Evolutionary conservation across 805 yeast genomes (phyloP).

Genomic region (Wickerhamiella allomyrinae): DNA sequence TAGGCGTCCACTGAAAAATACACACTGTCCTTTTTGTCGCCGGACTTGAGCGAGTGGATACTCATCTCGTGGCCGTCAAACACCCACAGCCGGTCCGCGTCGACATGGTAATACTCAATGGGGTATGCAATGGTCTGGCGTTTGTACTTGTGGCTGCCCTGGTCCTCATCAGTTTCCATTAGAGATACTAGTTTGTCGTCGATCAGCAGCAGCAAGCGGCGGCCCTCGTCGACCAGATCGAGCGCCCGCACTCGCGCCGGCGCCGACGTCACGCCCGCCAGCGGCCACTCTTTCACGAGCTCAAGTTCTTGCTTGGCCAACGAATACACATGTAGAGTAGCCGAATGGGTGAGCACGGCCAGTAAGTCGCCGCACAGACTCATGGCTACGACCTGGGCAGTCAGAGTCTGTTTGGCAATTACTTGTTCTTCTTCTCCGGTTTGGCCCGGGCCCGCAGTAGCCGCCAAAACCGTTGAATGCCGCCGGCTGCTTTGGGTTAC

Average conservation of each 20-base stretch:
- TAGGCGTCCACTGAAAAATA: conserved; percentile 30
- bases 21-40: not conserved
- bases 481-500: conserved; percentile 11
- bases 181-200: conserved; percentile 26
- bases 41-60: conserved; percentile 12
- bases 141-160: conserved; percentile 14
- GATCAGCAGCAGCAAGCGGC: conserved; percentile 21
- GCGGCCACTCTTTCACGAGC: conserved; percentile 23
- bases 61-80: conserved; percentile 27
- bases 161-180: conserved; percentile 7
- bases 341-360: conserved; percentile 25
- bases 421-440: conserved; percentile 21
- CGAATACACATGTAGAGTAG: conserved; percentile 20
- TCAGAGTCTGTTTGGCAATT: conserved; percentile 20
- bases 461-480: not conserved
- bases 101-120: conserved; percentile 26
- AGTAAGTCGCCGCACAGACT: conserved; percentile 20
- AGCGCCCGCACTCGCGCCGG: conserved; percentile 28
- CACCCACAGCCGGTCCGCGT: conserved; percentile 27
- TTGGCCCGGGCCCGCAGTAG: not conserved
- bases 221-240: conserved; percentile 9
- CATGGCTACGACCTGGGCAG: conserved; percentile 22
- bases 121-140: conserved; percentile 23
- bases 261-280: conserved; percentile 25
- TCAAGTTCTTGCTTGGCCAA: conserved; percentile 14